Conservation (phyloP, 768 basidiomycete species). For the Pholiota molesta region DNA sequence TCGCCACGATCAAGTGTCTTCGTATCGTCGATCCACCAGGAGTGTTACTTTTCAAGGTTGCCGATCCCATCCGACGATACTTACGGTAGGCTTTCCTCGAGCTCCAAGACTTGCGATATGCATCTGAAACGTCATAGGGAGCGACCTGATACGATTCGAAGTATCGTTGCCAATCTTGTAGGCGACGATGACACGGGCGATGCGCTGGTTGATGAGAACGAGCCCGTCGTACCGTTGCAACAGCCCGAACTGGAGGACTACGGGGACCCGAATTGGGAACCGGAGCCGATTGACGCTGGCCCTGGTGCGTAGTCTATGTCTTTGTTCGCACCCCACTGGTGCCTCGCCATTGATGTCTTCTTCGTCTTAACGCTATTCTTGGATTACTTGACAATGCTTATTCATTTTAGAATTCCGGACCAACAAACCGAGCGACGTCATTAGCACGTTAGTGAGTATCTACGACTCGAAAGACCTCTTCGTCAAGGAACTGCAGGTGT, state of each 20-base stretch:
- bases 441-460: constrained; percentile 95
- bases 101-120: neutral
- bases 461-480: constrained; percentile 98
- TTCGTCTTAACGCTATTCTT: neutral
- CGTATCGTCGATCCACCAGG: constrained; percentile 91
- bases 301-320: constrained; percentile 57
- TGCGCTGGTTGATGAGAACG: constrained; percentile 82
- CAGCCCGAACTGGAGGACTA: constrained; percentile 84
- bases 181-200: constrained; percentile 84
- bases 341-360: neutral
- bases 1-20: constrained; percentile 88
- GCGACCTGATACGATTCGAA: constrained; percentile 85
- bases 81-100: constrained; percentile 55
- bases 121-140: constrained; percentile 47
- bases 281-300: constrained; percentile 95
- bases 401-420: constrained; percentile 78
- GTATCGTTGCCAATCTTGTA: constrained; percentile 90
- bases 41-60: constrained; percentile 90
- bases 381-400: neutral
- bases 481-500: constrained; percentile 90
- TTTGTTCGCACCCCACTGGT: neutral
- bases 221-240: constrained; percentile 76
- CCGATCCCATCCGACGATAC: constrained; percentile 89
- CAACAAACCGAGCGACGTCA: constrained; percentile 89
- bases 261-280: constrained; percentile 91